These are phyloP conservation scores for Akebia trifoliata DNA, from an alignment of 164 flowering plant species.

Conservation along the genomic window DNA sequence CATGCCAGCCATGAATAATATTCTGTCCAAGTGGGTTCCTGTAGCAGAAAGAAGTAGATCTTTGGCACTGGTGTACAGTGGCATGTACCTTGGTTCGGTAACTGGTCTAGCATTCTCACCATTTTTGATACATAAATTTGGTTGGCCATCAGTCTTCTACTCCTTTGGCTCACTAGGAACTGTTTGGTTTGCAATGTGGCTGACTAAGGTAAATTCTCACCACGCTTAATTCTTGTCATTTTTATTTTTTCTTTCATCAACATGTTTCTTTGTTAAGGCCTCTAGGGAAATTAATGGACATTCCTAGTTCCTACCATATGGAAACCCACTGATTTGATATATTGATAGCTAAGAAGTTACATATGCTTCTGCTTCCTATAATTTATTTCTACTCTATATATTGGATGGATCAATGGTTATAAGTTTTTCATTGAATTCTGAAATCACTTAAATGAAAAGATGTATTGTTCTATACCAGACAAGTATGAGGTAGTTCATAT, in stretches of 20 bases:
- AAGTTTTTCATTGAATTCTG: too few species aligned
- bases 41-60: slow-evolving; percentile 95
- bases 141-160: slow-evolving; percentile 97
- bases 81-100: slow-evolving; percentile 98
- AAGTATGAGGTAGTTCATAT: too few species aligned
- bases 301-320: background rate
- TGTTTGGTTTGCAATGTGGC: slow-evolving; percentile 82
- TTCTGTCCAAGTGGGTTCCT: slow-evolving; percentile 94
- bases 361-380: too few species aligned
- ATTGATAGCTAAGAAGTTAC: too few species aligned
- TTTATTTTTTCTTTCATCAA: slow-evolving; percentile 3
- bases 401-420: too few species aligned
- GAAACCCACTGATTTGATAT: too few species aligned
- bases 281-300: background rate
- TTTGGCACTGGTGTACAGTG: slow-evolving; percentile 91
- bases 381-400: too few species aligned
- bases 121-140: slow-evolving; percentile 68
- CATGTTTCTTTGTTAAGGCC: background rate
- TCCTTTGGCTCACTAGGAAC: slow-evolving; percentile 95
- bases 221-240: background rate
- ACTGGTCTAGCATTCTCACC: slow-evolving; percentile 96
- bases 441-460: too few species aligned
- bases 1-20: slow-evolving; percentile 98
- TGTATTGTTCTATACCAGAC: too few species aligned
- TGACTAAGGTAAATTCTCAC: slow-evolving; percentile 51